Percentiles rank a stretch among this genome's conserved stretches.
phyloP scores from a whole-genome alignment of 192 early-diverging fungal species.

The Mortierella antarctica region DNA sequence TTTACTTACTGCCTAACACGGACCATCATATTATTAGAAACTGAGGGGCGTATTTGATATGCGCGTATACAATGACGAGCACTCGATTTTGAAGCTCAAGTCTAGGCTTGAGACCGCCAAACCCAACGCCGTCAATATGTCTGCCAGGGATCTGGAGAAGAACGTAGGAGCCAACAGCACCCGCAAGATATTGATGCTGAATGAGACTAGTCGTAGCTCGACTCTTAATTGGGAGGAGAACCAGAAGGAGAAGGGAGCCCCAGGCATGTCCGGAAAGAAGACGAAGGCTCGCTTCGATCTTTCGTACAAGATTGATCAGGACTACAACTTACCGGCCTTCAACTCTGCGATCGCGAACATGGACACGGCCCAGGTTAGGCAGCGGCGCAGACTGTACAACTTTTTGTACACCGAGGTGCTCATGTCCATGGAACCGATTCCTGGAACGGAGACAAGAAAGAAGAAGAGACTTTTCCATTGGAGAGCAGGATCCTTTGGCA shows the following conservation, averaged over 20 bases:
- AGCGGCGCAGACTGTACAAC: conserved; percentile 54
- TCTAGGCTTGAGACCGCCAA: conserved; percentile 33
- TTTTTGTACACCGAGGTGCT: conserved; percentile 53
- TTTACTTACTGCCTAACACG: not conserved
- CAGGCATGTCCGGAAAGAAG: not conserved
- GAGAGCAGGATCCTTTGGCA: not conserved
- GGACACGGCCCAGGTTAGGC: conserved; percentile 31
- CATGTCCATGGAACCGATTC: conserved; percentile 52
- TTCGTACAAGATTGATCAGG: conserved; percentile 23
- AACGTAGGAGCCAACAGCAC: not conserved
- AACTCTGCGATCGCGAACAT: conserved; percentile 51
- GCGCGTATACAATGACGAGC: conserved; percentile 60
- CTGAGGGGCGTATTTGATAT: conserved; percentile 62
- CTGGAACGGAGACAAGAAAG: conserved; percentile 15
- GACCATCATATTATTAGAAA: conserved; percentile 43
- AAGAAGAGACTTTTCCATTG: conserved; percentile 22
- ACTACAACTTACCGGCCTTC: conserved; percentile 48
- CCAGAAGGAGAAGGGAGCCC: not conserved
- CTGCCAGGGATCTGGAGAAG: conserved; percentile 42
- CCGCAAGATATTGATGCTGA: conserved; percentile 34
- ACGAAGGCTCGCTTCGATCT: conserved; percentile 4
- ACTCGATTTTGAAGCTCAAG: conserved; percentile 52
- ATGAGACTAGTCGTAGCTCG: conserved; percentile 29
- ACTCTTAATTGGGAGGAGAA: conserved; percentile 7
- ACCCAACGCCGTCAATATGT: conserved; percentile 39